Conservation (phyloP, 148 eudicot species). For the Nepenthes mirabilis region DNA sequence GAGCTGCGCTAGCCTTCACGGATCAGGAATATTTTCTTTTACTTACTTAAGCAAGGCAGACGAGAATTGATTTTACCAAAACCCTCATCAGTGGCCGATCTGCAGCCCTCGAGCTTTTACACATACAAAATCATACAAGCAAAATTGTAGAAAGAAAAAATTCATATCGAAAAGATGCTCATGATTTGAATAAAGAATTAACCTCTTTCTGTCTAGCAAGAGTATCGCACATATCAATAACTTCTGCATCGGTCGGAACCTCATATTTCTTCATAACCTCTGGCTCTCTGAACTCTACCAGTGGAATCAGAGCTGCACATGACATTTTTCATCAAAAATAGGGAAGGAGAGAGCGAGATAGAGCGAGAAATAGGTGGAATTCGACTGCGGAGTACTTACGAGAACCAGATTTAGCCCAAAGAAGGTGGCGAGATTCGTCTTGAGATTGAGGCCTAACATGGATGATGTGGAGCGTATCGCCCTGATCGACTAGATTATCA, state of each 20-base stretch:
- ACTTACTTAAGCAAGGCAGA: too few relatives aligned
- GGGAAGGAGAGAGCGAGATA: background rate
- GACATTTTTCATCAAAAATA: background rate
- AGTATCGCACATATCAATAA: conserved; percentile 71
- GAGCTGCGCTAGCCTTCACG: too few relatives aligned
- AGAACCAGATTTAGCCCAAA: conserved; percentile 65
- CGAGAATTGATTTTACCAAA: too few relatives aligned
- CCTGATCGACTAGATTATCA: conserved; percentile 62
- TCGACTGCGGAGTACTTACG: conserved; percentile 30
- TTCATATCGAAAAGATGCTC: too few relatives aligned
- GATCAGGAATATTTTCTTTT: too few relatives aligned
- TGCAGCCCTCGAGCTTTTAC: too few relatives aligned
- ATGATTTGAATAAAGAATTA: too few relatives aligned
- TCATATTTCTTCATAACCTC: conserved; percentile 64
- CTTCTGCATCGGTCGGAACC: conserved; percentile 42
- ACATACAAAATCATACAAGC: too few relatives aligned
- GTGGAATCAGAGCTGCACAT: conserved; percentile 60
- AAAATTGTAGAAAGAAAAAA: too few relatives aligned
- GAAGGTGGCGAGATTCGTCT: conserved; percentile 39
- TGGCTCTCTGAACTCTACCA: conserved; percentile 69
- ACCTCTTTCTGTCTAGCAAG: conserved; percentile 78
- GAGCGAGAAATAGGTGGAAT: background rate
- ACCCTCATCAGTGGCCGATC: too few relatives aligned
- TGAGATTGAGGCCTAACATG: conserved; percentile 36
- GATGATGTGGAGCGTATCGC: conserved; percentile 54